Base-by-base conservation (phyloP, 805 yeast species). In the Hanseniaspora hatyaiensis region DNA sequence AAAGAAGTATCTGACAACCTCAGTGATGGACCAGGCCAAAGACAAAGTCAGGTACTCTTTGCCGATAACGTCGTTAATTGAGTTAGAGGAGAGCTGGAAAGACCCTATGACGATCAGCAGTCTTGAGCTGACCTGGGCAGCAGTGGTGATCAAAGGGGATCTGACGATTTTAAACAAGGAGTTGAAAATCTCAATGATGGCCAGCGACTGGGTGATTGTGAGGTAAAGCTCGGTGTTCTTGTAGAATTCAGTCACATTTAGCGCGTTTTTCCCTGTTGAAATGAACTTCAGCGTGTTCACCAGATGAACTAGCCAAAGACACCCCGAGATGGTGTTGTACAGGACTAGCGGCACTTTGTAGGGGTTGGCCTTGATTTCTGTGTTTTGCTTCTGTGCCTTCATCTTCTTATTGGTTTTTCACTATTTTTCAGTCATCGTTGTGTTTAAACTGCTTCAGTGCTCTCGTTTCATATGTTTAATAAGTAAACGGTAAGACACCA, bases 11-110 rank as follows among this genome's bases (percentile, higher is more conserved):
- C 98, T 74, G 50, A 88, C 80, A 38, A 85, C 72, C 64, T 92
- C 98, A n/a, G 97, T 85, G 46, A 84, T 57, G n/a, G 92, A 77
- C 98, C 98, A 92, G 11, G 96, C 87, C 37, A 77, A 55, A 40
- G 78, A 70, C 61, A 89, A 72, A 1, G 89, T 68, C 49, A 78
- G 64, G 62, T 81, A 88, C 13, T 74, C 77, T 69, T 53, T 70
- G 1, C 48, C 48, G 12, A 39, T 49, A 71, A 54, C 55, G 46
- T 54, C 73, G 70, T 24, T 45, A 20, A 57, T 59, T 20, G 58
- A 54, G 16, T 73, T 58, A 8, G 97, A 96, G 53, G 87, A 69
- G n/a, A 71, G 61, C 45, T 76, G 76, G 64, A 86, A 77, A 44
- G 89, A 74, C 3, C 96, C 96, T 67, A 82, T 70, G 5, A 85